A percentile compares a stretch with the other conserved stretches of the same genome.
phyloP scores from a whole-genome alignment of 371 early-diverging fungal genomes.

The Apophysomyces sp. region DNA sequence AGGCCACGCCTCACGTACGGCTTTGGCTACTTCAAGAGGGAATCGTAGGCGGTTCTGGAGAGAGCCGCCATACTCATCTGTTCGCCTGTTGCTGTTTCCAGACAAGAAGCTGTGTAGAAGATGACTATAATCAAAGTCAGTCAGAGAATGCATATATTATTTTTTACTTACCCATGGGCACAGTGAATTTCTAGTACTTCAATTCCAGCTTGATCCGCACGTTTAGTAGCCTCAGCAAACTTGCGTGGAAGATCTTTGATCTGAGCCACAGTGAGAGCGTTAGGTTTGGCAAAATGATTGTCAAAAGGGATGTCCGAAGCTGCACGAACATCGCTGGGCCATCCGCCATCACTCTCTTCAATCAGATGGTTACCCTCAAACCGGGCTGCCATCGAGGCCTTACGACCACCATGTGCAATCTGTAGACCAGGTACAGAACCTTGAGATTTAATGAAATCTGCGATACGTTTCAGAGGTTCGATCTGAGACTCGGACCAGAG shows the following conservation, averaged over 20 bases:
- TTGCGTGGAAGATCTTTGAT: too few species aligned
- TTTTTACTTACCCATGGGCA: too few species aligned
- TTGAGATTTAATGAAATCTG: conserved; percentile 13
- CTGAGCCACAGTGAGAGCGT: conserved; percentile 58
- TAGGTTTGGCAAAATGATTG: conserved; percentile 42
- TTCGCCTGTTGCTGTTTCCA: conserved; percentile 77
- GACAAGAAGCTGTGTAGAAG: too few species aligned
- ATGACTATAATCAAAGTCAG: too few species aligned
- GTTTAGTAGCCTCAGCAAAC: too few species aligned
- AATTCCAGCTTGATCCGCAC: too few species aligned
- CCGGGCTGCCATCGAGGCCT: not conserved
- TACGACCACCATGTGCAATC: conserved; percentile 4
- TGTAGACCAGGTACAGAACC: conserved; percentile 1
- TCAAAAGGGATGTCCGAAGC: conserved; percentile 54
- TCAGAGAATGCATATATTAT: too few species aligned
- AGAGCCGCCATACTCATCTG: conserved; percentile 81
- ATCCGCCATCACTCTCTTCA: not conserved
- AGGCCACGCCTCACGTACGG: conserved; percentile 73
- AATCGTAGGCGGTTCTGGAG: conserved; percentile 80
- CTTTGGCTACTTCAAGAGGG: conserved; percentile 57
- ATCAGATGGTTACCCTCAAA: not conserved
- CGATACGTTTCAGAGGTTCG: conserved; percentile 56
- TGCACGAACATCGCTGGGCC: conserved; percentile 27
- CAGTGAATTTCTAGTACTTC: too few species aligned
- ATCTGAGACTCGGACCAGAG: conserved; percentile 83